phyloP scores from a whole-genome alignment of 2,329 filamentous ascomycete species.

The Golovinomyces cichoracearum region DNA sequence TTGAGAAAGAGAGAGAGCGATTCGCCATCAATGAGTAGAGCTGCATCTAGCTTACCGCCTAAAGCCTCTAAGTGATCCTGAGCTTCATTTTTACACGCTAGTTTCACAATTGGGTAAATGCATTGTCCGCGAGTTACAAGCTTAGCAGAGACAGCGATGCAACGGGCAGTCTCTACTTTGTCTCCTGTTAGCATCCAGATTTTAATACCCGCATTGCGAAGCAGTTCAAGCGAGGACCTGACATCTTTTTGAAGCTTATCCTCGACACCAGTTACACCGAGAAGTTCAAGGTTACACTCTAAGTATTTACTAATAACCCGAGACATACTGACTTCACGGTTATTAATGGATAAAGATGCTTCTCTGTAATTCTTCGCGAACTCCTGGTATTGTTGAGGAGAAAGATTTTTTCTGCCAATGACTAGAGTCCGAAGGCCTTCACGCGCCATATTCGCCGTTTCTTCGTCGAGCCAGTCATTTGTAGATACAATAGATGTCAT shows the following conservation, averaged over 20 bases:
- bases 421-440: conserved; percentile 87
- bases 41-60: conserved; percentile 61
- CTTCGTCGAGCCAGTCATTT: conserved; percentile 97
- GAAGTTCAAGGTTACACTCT: conserved; percentile 67
- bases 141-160: conserved; percentile 84
- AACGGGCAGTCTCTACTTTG: conserved; percentile 92
- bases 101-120: conserved; percentile 73
- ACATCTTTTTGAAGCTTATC: conserved; percentile 91
- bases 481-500: conserved; percentile 89
- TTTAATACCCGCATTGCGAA: conserved; percentile 92
- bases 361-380: conserved; percentile 53
- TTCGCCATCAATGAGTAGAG: conserved; percentile 83
- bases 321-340: conserved; percentile 60
- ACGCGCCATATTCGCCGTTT: conserved; percentile 97
- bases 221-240: conserved; percentile 76
- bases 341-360: conserved; percentile 54
- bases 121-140: conserved; percentile 81
- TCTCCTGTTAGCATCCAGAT: conserved; percentile 99
- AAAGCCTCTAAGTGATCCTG: conserved; percentile 76
- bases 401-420: conserved; percentile 73
- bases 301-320: conserved; percentile 55
- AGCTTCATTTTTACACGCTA: conserved; percentile 60
- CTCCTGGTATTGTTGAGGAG: conserved; percentile 49
- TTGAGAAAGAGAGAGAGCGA: conserved; percentile 60
- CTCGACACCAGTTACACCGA: conserved; percentile 94